Evolutionary conservation across 768 basidiomycete species (phyloP).

Genomic region (Leucocoprinus leucothites): DNA sequence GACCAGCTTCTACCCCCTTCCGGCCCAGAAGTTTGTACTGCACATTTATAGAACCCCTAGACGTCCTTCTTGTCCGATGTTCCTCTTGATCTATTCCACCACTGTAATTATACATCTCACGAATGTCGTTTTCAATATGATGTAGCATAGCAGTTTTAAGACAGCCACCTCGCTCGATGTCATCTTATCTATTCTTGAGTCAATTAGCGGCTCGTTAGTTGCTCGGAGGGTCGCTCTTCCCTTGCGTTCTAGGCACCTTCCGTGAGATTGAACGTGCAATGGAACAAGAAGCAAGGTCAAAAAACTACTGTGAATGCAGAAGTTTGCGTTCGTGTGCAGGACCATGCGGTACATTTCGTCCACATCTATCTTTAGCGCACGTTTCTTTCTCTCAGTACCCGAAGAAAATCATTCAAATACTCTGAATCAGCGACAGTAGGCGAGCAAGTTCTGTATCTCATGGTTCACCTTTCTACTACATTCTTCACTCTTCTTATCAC

Average conservation of each 20-base stretch:
- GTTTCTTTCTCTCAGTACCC: neutral
- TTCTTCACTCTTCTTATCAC: neutral
- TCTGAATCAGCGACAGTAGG: too few species aligned
- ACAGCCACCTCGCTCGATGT: neutral
- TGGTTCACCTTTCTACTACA: neutral
- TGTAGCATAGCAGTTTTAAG: neutral
- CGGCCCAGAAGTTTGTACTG: conserved; percentile 3
- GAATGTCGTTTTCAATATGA: neutral
- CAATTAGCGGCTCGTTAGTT: neutral
- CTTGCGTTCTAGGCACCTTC: too few species aligned
- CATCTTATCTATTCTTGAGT: neutral
- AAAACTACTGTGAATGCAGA: too few species aligned
- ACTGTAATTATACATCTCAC: neutral
- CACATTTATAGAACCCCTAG: neutral
- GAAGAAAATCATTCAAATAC: neutral
- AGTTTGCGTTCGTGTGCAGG: neutral
- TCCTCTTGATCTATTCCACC: neutral
- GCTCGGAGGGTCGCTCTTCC: too few species aligned
- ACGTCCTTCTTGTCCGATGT: neutral
- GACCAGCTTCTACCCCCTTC: conserved; percentile 1
- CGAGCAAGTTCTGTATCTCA: too few species aligned
- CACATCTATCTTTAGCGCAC: neutral
- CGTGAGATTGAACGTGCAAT: too few species aligned
- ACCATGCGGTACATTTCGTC: neutral
- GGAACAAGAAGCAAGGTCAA: too few species aligned